Evolutionary conservation across 2,329 filamentous ascomycete species (phyloP).

Genomic region (Penicillium sp.): DNA sequence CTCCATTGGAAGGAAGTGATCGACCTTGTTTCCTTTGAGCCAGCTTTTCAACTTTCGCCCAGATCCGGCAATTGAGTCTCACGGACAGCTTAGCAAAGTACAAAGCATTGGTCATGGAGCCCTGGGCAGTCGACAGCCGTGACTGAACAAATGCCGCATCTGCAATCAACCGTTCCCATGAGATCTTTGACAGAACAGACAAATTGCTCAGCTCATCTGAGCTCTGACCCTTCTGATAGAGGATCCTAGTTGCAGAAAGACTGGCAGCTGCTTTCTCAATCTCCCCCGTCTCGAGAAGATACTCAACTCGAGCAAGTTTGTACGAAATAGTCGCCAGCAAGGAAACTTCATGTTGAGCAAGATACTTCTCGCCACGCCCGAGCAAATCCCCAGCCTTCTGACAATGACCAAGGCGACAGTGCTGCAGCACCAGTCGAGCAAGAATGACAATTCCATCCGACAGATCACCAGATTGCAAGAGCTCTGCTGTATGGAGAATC

Average conservation of each 20-base stretch:
- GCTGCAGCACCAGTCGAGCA: conserved; percentile 59
- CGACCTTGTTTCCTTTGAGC: conserved; percentile 45
- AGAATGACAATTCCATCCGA: conserved; percentile 52
- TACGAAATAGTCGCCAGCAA: conserved; percentile 60
- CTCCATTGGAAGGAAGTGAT: conserved; percentile 25
- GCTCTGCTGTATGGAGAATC: conserved; percentile 55
- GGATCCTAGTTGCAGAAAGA: conserved; percentile 36
- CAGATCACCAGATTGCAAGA: conserved; percentile 45
- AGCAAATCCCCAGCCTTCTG: conserved; percentile 65
- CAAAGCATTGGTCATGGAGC: conserved; percentile 53
- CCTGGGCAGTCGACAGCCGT: conserved; percentile 65
- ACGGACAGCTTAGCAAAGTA: conserved; percentile 57
- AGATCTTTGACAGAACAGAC: conserved; percentile 49
- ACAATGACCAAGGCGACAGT: conserved; percentile 65
- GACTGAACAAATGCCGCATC: conserved; percentile 70
- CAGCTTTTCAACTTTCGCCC: conserved; percentile 58
- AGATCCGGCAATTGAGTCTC: conserved; percentile 57
- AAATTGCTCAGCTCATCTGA: conserved; percentile 40
- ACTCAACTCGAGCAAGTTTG: conserved; percentile 76
- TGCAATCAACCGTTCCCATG: conserved; percentile 61
- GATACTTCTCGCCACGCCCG: conserved; percentile 61
- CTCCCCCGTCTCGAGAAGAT: conserved; percentile 71
- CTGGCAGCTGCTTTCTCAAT: conserved; percentile 62
- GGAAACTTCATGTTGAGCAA: conserved; percentile 49
- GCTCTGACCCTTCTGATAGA: conserved; percentile 43